Evolutionary conservation across 192 early-diverging fungal species (phyloP).

Genomic region (Coemansia sp.): DNA sequence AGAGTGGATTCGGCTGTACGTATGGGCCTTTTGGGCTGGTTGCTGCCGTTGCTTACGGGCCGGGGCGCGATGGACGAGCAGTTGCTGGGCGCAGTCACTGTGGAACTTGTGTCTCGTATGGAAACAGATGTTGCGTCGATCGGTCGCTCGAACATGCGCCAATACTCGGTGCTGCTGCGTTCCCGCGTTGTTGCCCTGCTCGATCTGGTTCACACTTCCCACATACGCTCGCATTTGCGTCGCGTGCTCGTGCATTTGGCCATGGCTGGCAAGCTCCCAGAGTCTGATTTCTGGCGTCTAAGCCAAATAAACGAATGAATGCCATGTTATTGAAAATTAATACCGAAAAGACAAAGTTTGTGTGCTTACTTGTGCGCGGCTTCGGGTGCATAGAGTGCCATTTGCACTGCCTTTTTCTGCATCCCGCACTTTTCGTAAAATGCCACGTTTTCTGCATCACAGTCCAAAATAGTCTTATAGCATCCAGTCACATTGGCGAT

Average conservation of each 20-base stretch:
- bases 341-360: neutral
- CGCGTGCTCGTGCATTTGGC: conserved; percentile 25
- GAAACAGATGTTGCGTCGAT: neutral
- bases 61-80: neutral
- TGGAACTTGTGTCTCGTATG: conserved; percentile 24
- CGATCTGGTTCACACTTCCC: conserved; percentile 11
- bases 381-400: conserved; percentile 59
- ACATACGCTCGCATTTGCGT: conserved; percentile 9
- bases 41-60: conserved; percentile 35
- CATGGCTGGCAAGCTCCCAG: conserved; percentile 25
- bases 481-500: conserved; percentile 76
- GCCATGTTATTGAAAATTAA: neutral
- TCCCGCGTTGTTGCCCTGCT: conserved; percentile 27
- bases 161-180: conserved; percentile 28
- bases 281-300: conserved; percentile 25
- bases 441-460: conserved; percentile 70
- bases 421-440: conserved; percentile 95
- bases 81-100: conserved; percentile 1
- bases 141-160: conserved; percentile 7
- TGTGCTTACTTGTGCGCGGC: conserved; percentile 15
- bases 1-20: neutral
- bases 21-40: conserved; percentile 18
- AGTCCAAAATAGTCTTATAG: conserved; percentile 87
- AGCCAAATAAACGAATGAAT: conserved; percentile 3
- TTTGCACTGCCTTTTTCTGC: conserved; percentile 70